These are phyloP conservation scores for Fusarium piperis DNA, from an alignment of 2,329 filamentous ascomycete genomes.

Conservation along the genomic window DNA sequence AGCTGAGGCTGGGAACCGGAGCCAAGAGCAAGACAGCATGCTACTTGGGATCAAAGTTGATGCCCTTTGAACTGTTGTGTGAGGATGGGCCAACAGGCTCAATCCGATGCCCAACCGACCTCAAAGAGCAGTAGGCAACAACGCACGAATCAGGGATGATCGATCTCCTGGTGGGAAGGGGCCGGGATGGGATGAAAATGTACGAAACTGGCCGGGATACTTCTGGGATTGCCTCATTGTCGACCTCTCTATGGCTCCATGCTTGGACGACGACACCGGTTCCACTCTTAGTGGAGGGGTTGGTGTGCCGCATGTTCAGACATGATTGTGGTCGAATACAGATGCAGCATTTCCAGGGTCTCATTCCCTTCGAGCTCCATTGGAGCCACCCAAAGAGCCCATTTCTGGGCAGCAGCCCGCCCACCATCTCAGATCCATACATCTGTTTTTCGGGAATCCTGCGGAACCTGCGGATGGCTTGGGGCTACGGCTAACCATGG, in stretches of 20 bases:
- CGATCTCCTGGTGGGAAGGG: constrained; percentile 5
- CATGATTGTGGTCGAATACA: constrained; percentile 36
- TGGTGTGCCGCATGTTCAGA: constrained; percentile 38
- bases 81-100: not conserved
- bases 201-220: constrained; percentile 24
- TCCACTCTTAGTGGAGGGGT: constrained; percentile 43
- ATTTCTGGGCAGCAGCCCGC: constrained; percentile 22
- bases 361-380: constrained; percentile 29
- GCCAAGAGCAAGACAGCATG: not conserved
- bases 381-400: constrained; percentile 26
- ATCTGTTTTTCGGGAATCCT: constrained; percentile 28
- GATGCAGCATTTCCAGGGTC: constrained; percentile 34
- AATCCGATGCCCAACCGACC: not conserved
- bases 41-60: not conserved
- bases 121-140: constrained; percentile 3
- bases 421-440: constrained; percentile 34
- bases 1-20: not conserved
- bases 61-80: not conserved
- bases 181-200: constrained; percentile 19
- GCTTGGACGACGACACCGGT: constrained; percentile 35
- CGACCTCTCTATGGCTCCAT: constrained; percentile 37
- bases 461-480: constrained; percentile 21
- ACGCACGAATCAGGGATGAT: constrained; percentile 5
- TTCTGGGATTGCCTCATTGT: constrained; percentile 21
- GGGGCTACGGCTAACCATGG: constrained; percentile 8